Conservation (phyloP, 768 basidiomycete genomes). For the Rhodotorula taiwanensis region DNA sequence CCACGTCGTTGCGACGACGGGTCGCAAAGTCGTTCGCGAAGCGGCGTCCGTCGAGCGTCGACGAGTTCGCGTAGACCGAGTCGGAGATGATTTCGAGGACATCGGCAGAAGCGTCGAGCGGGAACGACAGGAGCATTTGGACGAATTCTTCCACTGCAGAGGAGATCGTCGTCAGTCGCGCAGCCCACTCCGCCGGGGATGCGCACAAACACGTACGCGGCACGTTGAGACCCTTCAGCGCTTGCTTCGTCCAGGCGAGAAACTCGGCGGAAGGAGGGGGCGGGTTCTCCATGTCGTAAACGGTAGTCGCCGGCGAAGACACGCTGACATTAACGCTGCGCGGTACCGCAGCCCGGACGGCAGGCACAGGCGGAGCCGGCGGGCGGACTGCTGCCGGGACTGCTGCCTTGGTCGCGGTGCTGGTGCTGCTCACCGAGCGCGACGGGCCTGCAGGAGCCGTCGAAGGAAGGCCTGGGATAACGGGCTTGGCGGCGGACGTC, state of each 20-base stretch:
- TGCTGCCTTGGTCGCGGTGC: constrained; percentile 17
- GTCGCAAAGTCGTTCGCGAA: constrained; percentile 88
- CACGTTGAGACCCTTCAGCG: constrained; percentile 62
- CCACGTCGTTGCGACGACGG: constrained; percentile 75
- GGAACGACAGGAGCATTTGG: constrained; percentile 89
- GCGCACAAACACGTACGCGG: constrained; percentile 62
- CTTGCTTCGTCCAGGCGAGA: constrained; percentile 79
- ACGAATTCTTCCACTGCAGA: constrained; percentile 85
- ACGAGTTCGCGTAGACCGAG: constrained; percentile 86
- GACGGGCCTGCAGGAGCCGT: constrained; percentile 4
- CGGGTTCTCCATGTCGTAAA: constrained; percentile 59
- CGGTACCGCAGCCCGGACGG: constrained; percentile 37
- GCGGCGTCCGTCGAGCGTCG: constrained; percentile 86
- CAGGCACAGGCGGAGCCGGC: neutral
- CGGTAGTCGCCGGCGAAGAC: constrained; percentile 25
- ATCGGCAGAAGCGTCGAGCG: constrained; percentile 69
- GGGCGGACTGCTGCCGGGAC: neutral
- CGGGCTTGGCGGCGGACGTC: constrained; percentile 9
- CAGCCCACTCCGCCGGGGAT: too few relatives aligned
- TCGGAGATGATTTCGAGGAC: constrained; percentile 90
- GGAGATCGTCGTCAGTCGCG: neutral
- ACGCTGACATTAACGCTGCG: constrained; percentile 37
- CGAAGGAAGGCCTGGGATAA: constrained; percentile 25
- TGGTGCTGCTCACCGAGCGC: constrained; percentile 23
- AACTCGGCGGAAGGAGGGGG: constrained; percentile 78